Percentiles rank a stretch among this genome's conserved stretches.
These are phyloP conservation scores for Cyclostephanos tholiformis DNA, from an alignment of 108 stramenopile species.

Conservation along the genomic window DNA sequence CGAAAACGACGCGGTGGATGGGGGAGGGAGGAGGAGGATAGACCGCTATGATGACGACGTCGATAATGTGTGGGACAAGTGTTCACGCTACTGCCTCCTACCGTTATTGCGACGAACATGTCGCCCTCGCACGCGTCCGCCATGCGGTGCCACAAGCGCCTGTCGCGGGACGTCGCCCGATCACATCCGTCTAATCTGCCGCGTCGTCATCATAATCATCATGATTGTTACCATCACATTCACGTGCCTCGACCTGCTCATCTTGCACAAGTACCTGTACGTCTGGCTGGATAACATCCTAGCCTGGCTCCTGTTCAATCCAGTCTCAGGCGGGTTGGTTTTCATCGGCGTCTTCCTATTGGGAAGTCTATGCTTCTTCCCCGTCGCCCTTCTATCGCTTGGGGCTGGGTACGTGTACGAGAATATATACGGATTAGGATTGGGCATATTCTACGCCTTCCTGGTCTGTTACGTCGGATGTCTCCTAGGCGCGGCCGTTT, in stretches of 20 bases:
- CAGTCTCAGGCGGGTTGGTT: constrained; percentile 27
- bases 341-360: constrained; percentile 37
- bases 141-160: not conserved
- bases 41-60: not conserved
- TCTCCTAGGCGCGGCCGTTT: constrained; percentile 39
- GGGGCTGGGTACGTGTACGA: constrained; percentile 50
- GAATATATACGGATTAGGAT: constrained; percentile 34
- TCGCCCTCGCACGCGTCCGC: not conserved
- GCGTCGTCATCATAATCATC: constrained; percentile 41
- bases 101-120: not conserved
- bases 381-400: constrained; percentile 27
- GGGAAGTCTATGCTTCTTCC: constrained; percentile 45
- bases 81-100: not conserved
- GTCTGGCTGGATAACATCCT: constrained; percentile 30
- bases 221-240: constrained; percentile 55
- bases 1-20: not conserved
- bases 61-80: not conserved
- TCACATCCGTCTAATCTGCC: constrained; percentile 28
- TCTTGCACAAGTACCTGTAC: constrained; percentile 38
- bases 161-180: constrained; percentile 7
- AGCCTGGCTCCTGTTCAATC: constrained; percentile 24
- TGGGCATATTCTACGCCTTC: constrained; percentile 40
- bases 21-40: no score
- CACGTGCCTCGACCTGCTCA: constrained; percentile 37
- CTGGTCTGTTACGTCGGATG: constrained; percentile 40